Evolutionary conservation across 2,329 filamentous ascomycete genomes (phyloP), one percentile per base, ranked within the genome.

Genomic region (Escovopsis sp.): DNA sequence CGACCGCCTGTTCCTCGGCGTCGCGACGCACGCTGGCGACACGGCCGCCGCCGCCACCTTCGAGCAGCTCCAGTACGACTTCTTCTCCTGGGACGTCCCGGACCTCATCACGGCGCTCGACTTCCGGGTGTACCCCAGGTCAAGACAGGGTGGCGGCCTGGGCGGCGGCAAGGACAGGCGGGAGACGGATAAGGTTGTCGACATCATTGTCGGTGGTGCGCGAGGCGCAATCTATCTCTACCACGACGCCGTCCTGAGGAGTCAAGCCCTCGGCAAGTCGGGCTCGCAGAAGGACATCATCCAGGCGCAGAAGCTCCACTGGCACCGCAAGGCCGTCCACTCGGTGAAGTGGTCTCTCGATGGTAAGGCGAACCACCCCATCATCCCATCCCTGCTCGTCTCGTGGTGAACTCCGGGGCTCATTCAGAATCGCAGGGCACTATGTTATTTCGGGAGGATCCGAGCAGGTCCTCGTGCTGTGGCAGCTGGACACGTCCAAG

Each of bases 381-480:
- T 8, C 4, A 34, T 12, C 10, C n/a, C 3, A 16, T 13, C 46
- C 49, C 65, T 65, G 46, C 65, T 53, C 37, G 4, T 20, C 20
- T 20, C 20, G 6, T 20, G 20, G 6, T 20, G 20, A 20, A 20
- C 20, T 20, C 20, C 20, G 20, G 20, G 20, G 20, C 20, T 20
- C 20, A 20, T 20, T 20, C 6, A 20, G 20, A 38, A 36, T 8
- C n/a, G 12, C 50, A 91, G 84, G 85, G 39, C 87, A 94, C 56
- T 98, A 98, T 59, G 64, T 98, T 45, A 80, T 98, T 40, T 96
- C 91, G 43, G 91, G 91, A 55, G 91, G 91, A 29, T 77, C 79
- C 16, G 91, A 98, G 62, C 88, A 86, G 7, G 83, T 86, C 15
- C 68, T 98, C 35, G 84, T 94, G 8, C 67, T 95, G 29, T 96